phyloP scores from a whole-genome alignment of 306 rosid genomes.

The Gleditsia sinensis region DNA sequence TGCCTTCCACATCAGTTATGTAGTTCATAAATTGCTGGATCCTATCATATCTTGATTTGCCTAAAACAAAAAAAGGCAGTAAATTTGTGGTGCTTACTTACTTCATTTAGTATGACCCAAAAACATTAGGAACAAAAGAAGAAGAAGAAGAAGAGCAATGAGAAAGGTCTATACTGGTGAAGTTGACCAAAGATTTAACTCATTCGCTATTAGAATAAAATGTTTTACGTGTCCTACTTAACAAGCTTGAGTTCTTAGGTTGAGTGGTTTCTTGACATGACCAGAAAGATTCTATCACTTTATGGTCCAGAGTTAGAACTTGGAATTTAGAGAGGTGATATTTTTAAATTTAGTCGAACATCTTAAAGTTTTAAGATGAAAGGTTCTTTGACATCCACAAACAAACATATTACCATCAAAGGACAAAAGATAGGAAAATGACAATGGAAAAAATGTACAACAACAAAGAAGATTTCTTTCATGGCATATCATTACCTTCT shows the following conservation, averaged over 20 bases:
- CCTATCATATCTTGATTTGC: slow-evolving; percentile 59
- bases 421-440: slow-evolving; percentile 13
- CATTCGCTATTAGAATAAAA: background rate
- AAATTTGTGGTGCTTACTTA: slow-evolving; percentile 27
- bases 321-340: slow-evolving; percentile 2
- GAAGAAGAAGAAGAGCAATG: slow-evolving; percentile 25
- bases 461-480: slow-evolving; percentile 28
- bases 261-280: slow-evolving; percentile 10
- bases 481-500: slow-evolving; percentile 50
- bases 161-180: slow-evolving; percentile 17
- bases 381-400: slow-evolving; percentile 26
- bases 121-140: slow-evolving; percentile 20
- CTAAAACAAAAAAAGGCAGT: slow-evolving; percentile 45
- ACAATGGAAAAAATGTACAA: slow-evolving; percentile 16
- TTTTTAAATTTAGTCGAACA: slow-evolving; percentile 17
- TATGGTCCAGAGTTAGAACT: slow-evolving; percentile 22
- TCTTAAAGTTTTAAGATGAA: slow-evolving; percentile 2
- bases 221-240: slow-evolving; percentile 19
- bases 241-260: slow-evolving; percentile 17
- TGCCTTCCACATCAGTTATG: slow-evolving; percentile 82
- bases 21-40: slow-evolving; percentile 78
- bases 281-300: slow-evolving; percentile 21
- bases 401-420: slow-evolving; percentile 11
- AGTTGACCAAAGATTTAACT: slow-evolving; percentile 17
- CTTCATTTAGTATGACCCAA: slow-evolving; percentile 12